Evolutionary conservation across 2,329 filamentous ascomycete species (phyloP), one percentile per base, ranked within the genome.

Genomic region (Onygenales sp.): DNA sequence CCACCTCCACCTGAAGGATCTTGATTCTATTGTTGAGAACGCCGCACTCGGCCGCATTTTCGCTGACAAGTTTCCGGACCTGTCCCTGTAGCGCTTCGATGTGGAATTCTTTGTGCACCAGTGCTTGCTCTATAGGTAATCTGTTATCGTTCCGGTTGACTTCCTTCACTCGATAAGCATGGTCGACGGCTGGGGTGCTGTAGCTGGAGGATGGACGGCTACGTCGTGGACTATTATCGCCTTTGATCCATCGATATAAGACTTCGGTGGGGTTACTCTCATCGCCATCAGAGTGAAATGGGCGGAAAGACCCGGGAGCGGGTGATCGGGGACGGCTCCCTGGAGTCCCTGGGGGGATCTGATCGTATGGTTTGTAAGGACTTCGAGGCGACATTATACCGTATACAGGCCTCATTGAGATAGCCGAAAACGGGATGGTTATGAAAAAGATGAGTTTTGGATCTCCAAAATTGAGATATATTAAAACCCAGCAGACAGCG

Each of bases 41-140:
- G n/a, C 34, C 34, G 36, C 34, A 49, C 9, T 49, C 47, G 5
- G 14, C 9, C 7, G 47, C 36, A 21, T 42, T 40, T 10, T 49
- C 47, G 21, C 47, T 49, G 7, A 49, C 17, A 34, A 49, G 10
- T 9, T 49, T 49, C 17, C 47, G 34, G 17, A 49, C 21, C 36
- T 49, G 47, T 2, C 47, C 47, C 21, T 37, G 14, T 27, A 49
- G 40, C 10, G 47, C 47, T 27, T 49, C 47, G 9, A 49, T 49
- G 36, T 49, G 47, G n/a, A 49, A 49, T 27, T 49, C 47, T 31
- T 49, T 49, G 36, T 49, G 47, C 47, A 49, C 21, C 13, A 49
- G n/a, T 2, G 47, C 10, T 40, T 49, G 47, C 13, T 49, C 47
- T 9, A 49, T 34, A 39, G 36, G 47, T 31, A 49, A 11, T 42